Evolutionary conservation across 1,284 basidiomycete genomes (phyloP), one percentile per base, ranked within the genome.

Genomic region (Ceratobasidium sp.): DNA sequence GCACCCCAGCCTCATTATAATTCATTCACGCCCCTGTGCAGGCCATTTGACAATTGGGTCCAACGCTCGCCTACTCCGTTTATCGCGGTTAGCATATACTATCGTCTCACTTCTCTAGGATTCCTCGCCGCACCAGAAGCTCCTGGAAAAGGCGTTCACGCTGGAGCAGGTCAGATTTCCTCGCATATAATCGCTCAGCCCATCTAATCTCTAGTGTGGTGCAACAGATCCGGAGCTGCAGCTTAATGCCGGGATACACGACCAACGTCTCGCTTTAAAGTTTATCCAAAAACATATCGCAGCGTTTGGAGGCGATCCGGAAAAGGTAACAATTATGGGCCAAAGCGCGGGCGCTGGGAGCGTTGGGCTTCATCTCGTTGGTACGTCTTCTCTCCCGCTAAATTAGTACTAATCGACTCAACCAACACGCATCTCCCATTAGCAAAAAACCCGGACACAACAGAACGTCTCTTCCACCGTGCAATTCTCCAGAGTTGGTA

Each of bases 161-260:
- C 73, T 41, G 76, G 89, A 78, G 45, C 45, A 8, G 69, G 69
- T 72, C 47, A 47, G 60, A 7, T 31, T 31, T 44, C 7, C 50
- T 17, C 11, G 11, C 36, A 41, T 11, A 41, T 41, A 11, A 5
- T 41, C 36, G 4, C 36, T 4, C 11, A 41, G 36, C 6, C 47
- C n/a, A n/a, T 60, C 41, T 22, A 27, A 48, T n/a, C 24, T 60
- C 14, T 54, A 47, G 29, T 41, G 17, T 27, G 22, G 24, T 51
- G 11, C n/a, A n/a, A 31, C 24, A 72, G 69, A 72, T 29, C 69
- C 69, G 22, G 69, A 72, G 31, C 45, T 72, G 22, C 69, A 60
- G 44, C 80, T 88, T 67, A 91, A 92, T 77, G 88, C 85, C 6
- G 90, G 90, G 0, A 87, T 91, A 78, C 82, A 83, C 44, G 91